A percentile compares a stretch with the other conserved stretches of the same genome.
Conservation (phyloP, 1,139 yeast species). For the Taiozyma sp. region DNA sequence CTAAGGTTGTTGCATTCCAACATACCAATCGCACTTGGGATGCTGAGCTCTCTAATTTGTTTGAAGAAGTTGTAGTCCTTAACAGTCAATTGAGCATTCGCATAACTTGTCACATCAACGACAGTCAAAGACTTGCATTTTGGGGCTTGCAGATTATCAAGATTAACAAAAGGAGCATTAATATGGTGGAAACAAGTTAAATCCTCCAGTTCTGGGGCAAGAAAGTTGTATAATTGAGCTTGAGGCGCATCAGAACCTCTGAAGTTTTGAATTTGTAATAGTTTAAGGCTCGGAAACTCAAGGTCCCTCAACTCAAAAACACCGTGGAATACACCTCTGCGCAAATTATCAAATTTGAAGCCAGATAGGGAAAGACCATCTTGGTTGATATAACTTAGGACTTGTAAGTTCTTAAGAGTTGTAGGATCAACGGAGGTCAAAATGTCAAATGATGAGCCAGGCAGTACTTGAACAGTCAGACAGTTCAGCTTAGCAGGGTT, state of each 20-base stretch:
- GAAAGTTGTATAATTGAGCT: background rate
- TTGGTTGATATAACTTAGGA: background rate
- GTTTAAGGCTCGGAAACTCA: background rate
- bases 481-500: background rate
- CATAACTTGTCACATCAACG: background rate
- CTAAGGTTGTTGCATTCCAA: background rate
- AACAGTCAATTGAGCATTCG: background rate
- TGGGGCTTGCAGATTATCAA: background rate
- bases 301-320: background rate
- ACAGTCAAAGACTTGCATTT: background rate
- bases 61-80: background rate
- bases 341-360: background rate
- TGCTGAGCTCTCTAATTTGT: background rate
- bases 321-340: background rate
- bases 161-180: background rate
- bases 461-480: background rate
- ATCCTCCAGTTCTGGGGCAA: background rate
- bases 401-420: background rate
- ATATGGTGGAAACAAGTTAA: background rate
- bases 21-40: background rate
- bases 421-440: background rate
- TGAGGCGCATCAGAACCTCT: background rate
- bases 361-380: background rate
- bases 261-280: background rate
- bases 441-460: background rate